These are phyloP conservation scores for Jacaranda mimosifolia DNA, from an alignment of 257 asterid species.

Conservation along the genomic window DNA sequence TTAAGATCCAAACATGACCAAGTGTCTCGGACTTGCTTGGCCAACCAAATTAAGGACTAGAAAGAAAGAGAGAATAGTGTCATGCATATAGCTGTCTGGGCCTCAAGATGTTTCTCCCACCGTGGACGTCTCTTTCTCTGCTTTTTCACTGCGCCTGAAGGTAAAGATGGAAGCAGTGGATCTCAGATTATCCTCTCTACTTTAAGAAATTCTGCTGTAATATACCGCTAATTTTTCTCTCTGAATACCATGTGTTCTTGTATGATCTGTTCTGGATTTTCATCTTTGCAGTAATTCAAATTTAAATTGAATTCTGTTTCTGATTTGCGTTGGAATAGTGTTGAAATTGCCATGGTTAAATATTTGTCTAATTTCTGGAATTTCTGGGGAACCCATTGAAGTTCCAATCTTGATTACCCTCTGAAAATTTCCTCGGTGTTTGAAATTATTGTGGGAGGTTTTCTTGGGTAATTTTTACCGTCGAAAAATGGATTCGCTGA, in stretches of 20 bases:
- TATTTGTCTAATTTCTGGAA: not conserved
- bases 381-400: constrained; percentile 16
- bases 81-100: too few relatives aligned
- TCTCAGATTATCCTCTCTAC: too few relatives aligned
- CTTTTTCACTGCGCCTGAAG: too few relatives aligned
- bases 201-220: too few relatives aligned
- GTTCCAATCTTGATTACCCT: constrained; percentile 36
- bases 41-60: too few relatives aligned
- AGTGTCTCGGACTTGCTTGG: too few relatives aligned
- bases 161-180: too few relatives aligned
- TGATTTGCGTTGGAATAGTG: constrained; percentile 9
- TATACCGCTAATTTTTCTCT: not conserved
- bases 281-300: not conserved
- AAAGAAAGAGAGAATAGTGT: too few relatives aligned
- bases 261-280: not conserved
- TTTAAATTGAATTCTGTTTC: constrained; percentile 25
- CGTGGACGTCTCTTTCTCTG: too few relatives aligned
- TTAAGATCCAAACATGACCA: too few relatives aligned
- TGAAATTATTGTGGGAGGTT: constrained; percentile 1
- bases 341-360: constrained; percentile 3
- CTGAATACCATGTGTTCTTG: not conserved
- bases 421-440: not conserved
- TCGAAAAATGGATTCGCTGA: constrained; percentile 53
- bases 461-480: not conserved
- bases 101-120: too few relatives aligned